phyloP scores from a whole-genome alignment of 768 basidiomycete species.

The Clathrus columnatus region DNA sequence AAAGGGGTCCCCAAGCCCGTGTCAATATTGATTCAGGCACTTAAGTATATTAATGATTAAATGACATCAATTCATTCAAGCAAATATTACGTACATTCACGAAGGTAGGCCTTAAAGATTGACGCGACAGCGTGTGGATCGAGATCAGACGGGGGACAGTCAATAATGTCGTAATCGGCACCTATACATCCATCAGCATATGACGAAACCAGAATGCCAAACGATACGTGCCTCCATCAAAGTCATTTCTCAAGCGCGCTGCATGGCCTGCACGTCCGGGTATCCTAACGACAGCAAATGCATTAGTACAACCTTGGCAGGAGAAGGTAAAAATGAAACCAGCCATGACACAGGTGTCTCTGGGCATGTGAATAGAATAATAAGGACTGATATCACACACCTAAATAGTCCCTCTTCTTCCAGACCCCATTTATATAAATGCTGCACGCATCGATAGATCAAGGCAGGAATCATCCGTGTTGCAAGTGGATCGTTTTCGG shows the following conservation, averaged over 20 bases:
- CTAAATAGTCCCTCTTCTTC: slow-evolving; percentile 83
- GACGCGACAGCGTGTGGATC: slow-evolving; percentile 94
- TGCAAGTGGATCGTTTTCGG: slow-evolving; percentile 29
- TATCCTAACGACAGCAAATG: slow-evolving; percentile 40
- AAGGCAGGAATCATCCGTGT: slow-evolving; percentile 58
- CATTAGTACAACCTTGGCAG: slow-evolving; percentile 7
- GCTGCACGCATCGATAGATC: slow-evolving; percentile 75
- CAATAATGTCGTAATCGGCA: slow-evolving; percentile 76
- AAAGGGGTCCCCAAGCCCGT: slow-evolving; percentile 54
- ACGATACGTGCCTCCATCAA: slow-evolving; percentile 57
- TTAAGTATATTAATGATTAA: slow-evolving; percentile 25
- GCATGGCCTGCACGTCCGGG: slow-evolving; percentile 79
- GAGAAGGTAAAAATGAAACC: slow-evolving; percentile 1
- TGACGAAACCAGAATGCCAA: neutral
- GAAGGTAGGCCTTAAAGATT: slow-evolving; percentile 85
- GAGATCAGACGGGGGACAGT: slow-evolving; percentile 74
- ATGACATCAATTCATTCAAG: slow-evolving; percentile 3
- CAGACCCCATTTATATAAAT: slow-evolving; percentile 72
- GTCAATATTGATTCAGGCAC: slow-evolving; percentile 88
- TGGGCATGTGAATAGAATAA: neutral
- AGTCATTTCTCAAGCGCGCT: slow-evolving; percentile 63
- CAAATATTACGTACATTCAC: slow-evolving; percentile 63
- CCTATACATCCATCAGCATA: slow-evolving; percentile 28
- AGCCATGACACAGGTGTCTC: neutral
- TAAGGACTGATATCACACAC: slow-evolving; percentile 31